Evolutionary conservation across 352 stramenopile genomes (phyloP), one percentile per base, ranked within the genome.

Genomic region (Phytophthora multivora): DNA sequence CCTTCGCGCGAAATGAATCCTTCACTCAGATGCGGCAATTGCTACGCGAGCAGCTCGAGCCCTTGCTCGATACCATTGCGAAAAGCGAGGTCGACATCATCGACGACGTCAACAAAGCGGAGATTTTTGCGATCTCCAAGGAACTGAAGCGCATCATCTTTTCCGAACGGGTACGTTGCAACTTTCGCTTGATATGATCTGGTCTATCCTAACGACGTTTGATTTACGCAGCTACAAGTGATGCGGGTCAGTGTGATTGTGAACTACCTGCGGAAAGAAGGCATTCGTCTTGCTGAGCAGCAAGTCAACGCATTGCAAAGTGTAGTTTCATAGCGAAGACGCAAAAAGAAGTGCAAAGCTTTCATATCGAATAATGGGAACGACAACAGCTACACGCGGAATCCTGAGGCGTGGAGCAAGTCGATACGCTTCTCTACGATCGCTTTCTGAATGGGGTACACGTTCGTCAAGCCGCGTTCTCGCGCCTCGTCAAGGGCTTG

Each of bases 361-460:
- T 52, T 47, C 16, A 65, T 70, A 57, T 58, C 50, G 51, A 57
- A 28, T 35, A 41, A 43, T 63, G 50, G n/a, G 46, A 33, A 39
- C 26, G 15, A 46, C 49, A 46, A 25, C 51, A 51, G 9, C 63
- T 88, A 90, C 25, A 93, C 66, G 51, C 84, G 84, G 51, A 93
- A 93, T 28, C 82, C 82, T 19, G 79, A 88, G 11, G 82, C 84
- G 11, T 77, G 76, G 40, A 93, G 70, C 40, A 91, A 63, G 30
- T 91, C 84, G 21, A 93, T 81, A 30, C 78, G 74, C 26, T 90
- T 90, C 62, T 89, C 82, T 3, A 80, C 63, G 11, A 90, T 35
- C 3, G 82, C 84, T 56, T 91, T 88, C 59, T 91, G 73, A 61
- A 93, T 86, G 4, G 84, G 84, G 52, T 80, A 85, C 10, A 89